phyloP scores from a whole-genome alignment of 768 basidiomycete genomes.

The Heimioporus sp. region DNA sequence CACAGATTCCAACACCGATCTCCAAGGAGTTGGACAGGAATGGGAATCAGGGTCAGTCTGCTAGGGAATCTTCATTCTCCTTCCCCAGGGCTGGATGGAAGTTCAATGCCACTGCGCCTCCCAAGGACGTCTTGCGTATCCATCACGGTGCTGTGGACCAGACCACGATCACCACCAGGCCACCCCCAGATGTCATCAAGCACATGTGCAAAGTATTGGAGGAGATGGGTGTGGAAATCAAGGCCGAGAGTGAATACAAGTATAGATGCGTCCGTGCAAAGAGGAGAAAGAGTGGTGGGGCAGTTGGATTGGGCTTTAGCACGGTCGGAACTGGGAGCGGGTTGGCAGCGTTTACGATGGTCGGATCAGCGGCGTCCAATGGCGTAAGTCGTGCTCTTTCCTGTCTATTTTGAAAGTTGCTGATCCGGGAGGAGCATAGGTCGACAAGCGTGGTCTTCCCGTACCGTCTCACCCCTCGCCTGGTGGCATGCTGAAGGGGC shows the following conservation, averaged over 20 bases:
- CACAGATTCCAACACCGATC: conserved; percentile 29
- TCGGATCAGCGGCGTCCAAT: conserved; percentile 80
- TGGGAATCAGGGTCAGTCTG: conserved; percentile 23
- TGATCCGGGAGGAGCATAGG: conserved; percentile 41
- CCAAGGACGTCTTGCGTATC: conserved; percentile 61
- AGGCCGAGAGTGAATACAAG: conserved; percentile 88
- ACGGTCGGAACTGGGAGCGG: conserved; percentile 39
- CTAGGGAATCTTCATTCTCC: conserved; percentile 32
- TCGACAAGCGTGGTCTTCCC: conserved; percentile 87
- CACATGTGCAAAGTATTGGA: conserved; percentile 79
- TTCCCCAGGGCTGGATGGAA: conserved; percentile 39
- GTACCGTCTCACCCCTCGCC: conserved; percentile 74
- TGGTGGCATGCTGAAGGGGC: conserved; percentile 78
- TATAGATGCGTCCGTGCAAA: conserved; percentile 81
- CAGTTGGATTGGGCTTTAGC: conserved; percentile 44
- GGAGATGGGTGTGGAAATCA: conserved; percentile 88
- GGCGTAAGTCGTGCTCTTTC: conserved; percentile 55
- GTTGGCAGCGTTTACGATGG: conserved; percentile 73
- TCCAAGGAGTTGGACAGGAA: conserved; percentile 23
- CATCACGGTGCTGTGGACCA: conserved; percentile 94
- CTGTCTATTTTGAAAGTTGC: not conserved
- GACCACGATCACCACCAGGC: conserved; percentile 78
- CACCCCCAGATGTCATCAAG: conserved; percentile 85
- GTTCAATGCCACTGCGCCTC: conserved; percentile 29
- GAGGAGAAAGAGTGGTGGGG: conserved; percentile 54